Base-by-base conservation (phyloP, 192 early-diverging fungal species). In the Backusella tarrabulga region DNA sequence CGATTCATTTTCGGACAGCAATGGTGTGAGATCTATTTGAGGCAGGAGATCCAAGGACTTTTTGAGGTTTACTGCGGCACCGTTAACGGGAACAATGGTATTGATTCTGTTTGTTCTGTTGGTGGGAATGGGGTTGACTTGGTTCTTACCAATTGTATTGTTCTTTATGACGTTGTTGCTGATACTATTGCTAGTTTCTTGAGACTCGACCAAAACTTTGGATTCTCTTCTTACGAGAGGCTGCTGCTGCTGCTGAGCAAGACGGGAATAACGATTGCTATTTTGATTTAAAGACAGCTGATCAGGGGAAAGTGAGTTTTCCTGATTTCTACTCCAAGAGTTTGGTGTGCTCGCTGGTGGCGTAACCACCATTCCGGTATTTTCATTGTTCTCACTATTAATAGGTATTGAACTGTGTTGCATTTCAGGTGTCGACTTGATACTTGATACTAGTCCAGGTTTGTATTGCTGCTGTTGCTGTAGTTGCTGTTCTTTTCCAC, bases 321-420 rank as follows among this genome's bases (percentile, higher is more conserved):
- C 56, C 26, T 63, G 56, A 63, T 63, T 63, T 63, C 56, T 63
- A 63, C 26, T 63, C 44, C 42, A 50, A 34, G 71, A 72, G 32
- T 71, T 71, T 14, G 69, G 36, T 41, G 69, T 40, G 12, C 35
- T 42, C 9, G 21, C 26, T 5, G 69, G 35, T 26, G 35, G 69
- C 36, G 40, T 21, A 32, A 50, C 14, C 4, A 72, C 11, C 41
- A 50, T 72, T 19, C 19, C 68, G 5, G 44, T 44, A 0, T 36
- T 71, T 26, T 23, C 26, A 32, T 72, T n/a, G 15, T 36, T 38
- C 21, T 6, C 11, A 42, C 34, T 40, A 29, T 23, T 44, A 50
- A 15, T 26, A 21, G 71, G 21, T 63, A 63, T 4, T 63, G 23
- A n/a, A 8, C 14, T 26, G 9, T 34, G 44, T 2, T 9, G 29